phyloP scores from a whole-genome alignment of 169 alveolate species.

The Eimeria tenella region DNA sequence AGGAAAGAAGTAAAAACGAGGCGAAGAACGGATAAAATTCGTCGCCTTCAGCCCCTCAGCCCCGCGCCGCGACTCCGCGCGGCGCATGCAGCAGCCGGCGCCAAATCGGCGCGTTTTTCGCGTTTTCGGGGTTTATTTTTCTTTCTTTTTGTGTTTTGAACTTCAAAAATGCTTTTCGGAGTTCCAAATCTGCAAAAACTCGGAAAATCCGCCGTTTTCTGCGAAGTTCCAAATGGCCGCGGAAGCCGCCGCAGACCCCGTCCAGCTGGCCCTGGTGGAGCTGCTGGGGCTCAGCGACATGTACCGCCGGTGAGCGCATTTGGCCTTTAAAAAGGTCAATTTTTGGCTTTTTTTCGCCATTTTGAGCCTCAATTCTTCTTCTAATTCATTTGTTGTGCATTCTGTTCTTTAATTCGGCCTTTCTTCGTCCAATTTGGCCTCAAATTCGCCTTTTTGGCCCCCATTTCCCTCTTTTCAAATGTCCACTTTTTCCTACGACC shows the following conservation, averaged over 20 bases:
- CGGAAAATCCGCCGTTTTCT: not conserved
- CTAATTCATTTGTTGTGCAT: not conserved
- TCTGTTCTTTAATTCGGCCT: too few relatives aligned
- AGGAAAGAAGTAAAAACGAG: not conserved
- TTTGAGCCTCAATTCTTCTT: not conserved
- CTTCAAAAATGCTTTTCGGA: not conserved
- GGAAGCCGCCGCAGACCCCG: constrained; percentile 64
- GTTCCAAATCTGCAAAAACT: not conserved
- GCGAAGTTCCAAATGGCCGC: too few relatives aligned
- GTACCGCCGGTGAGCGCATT: constrained; percentile 79
- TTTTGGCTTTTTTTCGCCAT: not conserved
- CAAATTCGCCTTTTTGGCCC: too few relatives aligned
- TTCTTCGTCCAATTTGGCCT: too few relatives aligned
- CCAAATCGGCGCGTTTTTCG: not conserved
- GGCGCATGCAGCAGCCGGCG: not conserved
- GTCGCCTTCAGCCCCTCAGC: too few relatives aligned
- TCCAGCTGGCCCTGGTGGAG: constrained; percentile 80
- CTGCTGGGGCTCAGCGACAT: constrained; percentile 80
- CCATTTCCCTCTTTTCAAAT: too few relatives aligned
- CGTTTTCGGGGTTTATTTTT: not conserved
- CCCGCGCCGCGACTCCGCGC: not conserved
- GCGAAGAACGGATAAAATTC: not conserved
- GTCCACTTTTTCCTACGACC: too few relatives aligned
- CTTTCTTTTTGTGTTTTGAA: too few relatives aligned
- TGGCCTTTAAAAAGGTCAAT: too few relatives aligned